Conservation (phyloP, 2,329 filamentous ascomycete species). For the Cytospora schulzeri region DNA sequence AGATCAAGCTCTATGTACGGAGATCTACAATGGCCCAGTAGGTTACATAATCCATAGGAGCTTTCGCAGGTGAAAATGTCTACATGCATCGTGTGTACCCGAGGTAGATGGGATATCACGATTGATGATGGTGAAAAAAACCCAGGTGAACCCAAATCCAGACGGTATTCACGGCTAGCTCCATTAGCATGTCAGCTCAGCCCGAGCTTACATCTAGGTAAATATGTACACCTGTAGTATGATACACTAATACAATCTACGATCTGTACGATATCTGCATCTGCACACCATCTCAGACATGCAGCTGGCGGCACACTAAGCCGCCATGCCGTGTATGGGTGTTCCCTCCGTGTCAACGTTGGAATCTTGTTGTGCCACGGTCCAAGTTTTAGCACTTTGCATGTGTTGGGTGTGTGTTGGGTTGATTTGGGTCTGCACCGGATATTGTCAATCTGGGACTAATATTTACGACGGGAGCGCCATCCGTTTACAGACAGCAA, state of each 20-base stretch:
- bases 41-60: neutral
- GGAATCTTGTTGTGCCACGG: neutral
- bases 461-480: neutral
- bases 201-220: neutral
- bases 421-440: neutral
- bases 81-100: neutral
- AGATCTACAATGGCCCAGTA: too few relatives aligned
- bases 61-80: neutral
- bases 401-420: neutral
- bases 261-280: neutral
- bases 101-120: too few relatives aligned
- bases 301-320: neutral
- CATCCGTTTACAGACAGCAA: neutral
- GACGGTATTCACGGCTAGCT: neutral
- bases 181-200: neutral
- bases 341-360: neutral
- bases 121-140: too few relatives aligned
- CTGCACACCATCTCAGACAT: slow-evolving; percentile 4
- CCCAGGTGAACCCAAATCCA: neutral
- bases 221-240: neutral
- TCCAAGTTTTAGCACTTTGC: neutral
- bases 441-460: neutral
- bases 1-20: neutral
- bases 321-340: slow-evolving; percentile 8
- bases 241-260: neutral